Conservation (phyloP, 176 grass and related monocot genomes). For the Raddia guianensis region DNA sequence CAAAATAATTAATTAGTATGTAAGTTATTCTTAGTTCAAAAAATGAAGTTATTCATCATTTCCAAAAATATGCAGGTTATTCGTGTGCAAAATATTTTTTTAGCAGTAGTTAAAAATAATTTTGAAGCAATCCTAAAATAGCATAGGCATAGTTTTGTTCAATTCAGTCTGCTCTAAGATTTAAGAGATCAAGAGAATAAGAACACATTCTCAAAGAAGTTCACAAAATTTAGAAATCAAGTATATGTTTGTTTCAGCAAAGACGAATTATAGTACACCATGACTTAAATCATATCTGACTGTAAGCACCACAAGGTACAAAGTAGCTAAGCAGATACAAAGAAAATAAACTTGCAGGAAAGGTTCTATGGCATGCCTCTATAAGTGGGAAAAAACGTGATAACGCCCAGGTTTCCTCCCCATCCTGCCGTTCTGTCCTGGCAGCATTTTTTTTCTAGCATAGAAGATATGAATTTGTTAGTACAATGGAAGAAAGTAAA, state of each 20-base stretch:
- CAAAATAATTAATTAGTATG: not conserved
- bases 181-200: slow-evolving; percentile 19
- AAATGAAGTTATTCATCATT: no score
- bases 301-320: slow-evolving; percentile 3
- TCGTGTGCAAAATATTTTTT: not conserved
- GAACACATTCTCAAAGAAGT: not conserved
- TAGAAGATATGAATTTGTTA: slow-evolving; percentile 38
- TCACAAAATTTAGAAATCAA: not conserved
- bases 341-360: slow-evolving; percentile 33
- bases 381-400: slow-evolving; percentile 88
- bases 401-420: slow-evolving; percentile 76
- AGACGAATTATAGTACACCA: slow-evolving; percentile 1
- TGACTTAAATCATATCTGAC: slow-evolving; percentile 19
- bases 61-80: not conserved
- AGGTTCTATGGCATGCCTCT: slow-evolving; percentile 53
- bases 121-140: not conserved
- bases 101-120: not conserved
- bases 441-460: slow-evolving; percentile 86
- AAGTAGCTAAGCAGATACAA: slow-evolving; percentile 11
- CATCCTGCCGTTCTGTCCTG: slow-evolving; percentile 67
- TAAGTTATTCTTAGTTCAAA: not conserved
- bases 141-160: not conserved
- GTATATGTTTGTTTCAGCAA: slow-evolving; percentile 26
- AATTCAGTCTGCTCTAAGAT: not conserved
- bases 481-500: slow-evolving; percentile 32